Evolutionary conservation across 2,329 filamentous ascomycete species (phyloP), one percentile per base, ranked within the genome.

Genomic region (Venturia effusa): DNA sequence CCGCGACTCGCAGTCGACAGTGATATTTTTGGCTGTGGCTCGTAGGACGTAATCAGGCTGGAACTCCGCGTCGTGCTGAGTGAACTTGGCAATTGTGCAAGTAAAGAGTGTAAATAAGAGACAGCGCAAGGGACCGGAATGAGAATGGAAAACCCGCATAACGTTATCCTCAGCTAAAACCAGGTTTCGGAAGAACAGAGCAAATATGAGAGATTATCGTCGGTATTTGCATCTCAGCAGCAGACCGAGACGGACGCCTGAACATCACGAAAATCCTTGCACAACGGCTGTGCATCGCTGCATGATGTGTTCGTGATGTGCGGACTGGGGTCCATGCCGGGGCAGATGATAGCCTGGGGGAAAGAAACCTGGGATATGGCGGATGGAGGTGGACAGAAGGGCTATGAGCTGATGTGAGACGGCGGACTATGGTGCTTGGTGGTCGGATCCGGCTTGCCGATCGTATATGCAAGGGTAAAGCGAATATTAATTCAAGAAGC

Each of bases 31-130:
- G 24, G 75, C 69, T 5, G 79, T 77, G 2, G 80, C 74, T 24
- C 74, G 73, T n/a, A 84, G 76, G 24, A 81, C 72, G 64, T 76
- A 71, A 65, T 83, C 77, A 6, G 81, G 81, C 3, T 64, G 67
- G 48, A 76, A 77, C 37, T 64, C 65, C 24, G 63, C 59, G 61
- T 71, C 68, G 64, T 71, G 70, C 32, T 64, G 45, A 10, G 62
- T 59, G 19, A 1, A 62, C 8, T 4, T 30, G 11, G 60, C 60
- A 37, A 37, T 10, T 8, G 43, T 51, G 60, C 40, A 15, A 8
- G 59, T 34, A 40, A 24, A 13, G 34, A 41, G 32, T 30, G 27
- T 39, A 30, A 32, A 40, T 10, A 27, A 39, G 0, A 61, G 11
- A 37, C n/a, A 15, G 7, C 11, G 34, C 1, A 61, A 27, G n/a